Evolutionary conservation across 306 rosid species (phyloP).

Genomic region (Ceratonia siliqua): DNA sequence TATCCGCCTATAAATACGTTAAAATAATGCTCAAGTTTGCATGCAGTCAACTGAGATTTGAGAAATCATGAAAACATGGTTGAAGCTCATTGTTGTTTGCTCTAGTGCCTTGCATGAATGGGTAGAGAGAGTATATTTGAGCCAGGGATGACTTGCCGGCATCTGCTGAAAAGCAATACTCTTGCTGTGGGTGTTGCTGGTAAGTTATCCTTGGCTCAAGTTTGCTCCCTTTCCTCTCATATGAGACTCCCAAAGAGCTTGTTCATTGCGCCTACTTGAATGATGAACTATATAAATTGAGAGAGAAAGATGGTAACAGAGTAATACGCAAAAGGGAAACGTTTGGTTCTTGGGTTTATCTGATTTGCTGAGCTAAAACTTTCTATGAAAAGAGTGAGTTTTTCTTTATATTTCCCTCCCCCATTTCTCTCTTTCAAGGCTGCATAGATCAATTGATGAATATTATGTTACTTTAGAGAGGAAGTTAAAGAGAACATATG

Average conservation of each 20-base stretch:
- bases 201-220: too few species aligned
- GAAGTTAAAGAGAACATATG: not conserved
- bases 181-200: too few species aligned
- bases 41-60: slow-evolving; percentile 6
- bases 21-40: not conserved
- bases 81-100: not conserved
- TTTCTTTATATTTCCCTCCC: not conserved
- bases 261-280: not conserved
- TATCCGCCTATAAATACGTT: slow-evolving; percentile 34
- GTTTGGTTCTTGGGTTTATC: not conserved
- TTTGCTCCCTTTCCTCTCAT: too few species aligned
- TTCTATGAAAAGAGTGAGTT: not conserved
- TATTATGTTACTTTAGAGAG: not conserved
- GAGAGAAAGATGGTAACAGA: not conserved
- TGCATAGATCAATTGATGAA: not conserved
- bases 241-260: slow-evolving; percentile 15
- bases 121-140: slow-evolving; percentile 32
- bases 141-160: slow-evolving; percentile 44
- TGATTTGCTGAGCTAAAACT: not conserved
- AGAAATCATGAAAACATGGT: not conserved
- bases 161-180: not conserved
- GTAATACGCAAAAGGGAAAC: not conserved
- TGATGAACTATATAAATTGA: too few species aligned
- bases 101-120: slow-evolving; percentile 30
- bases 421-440: not conserved